Conservation (phyloP, 1,284 basidiomycete genomes). For the Cystobasidium sp. region DNA sequence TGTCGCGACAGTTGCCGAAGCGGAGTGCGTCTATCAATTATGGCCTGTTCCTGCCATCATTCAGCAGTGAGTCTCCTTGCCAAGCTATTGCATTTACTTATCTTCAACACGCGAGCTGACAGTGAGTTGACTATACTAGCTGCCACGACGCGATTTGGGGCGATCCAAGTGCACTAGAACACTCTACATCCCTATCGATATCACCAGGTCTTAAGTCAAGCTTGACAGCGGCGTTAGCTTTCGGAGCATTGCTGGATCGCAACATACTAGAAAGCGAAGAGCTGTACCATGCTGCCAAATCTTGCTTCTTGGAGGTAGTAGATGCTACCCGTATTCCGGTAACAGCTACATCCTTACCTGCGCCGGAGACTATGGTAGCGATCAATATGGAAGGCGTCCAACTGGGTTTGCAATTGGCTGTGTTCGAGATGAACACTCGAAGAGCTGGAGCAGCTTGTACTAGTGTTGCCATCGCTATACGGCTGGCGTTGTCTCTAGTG, state of each 20-base stretch:
- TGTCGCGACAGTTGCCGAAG: constrained; percentile 9
- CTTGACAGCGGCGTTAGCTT: constrained; percentile 18
- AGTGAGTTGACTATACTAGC: not conserved
- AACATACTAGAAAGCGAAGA: constrained; percentile 12
- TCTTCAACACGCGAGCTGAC: not conserved
- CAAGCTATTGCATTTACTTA: not conserved
- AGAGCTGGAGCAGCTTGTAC: constrained; percentile 3
- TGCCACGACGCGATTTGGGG: constrained; percentile 28
- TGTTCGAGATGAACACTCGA: constrained; percentile 32
- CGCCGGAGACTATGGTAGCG: no score
- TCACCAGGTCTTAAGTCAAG: constrained; percentile 6
- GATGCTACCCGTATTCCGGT: not conserved
- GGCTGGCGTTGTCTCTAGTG: constrained; percentile 11
- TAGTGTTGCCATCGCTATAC: constrained; percentile 14
- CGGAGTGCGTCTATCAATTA: constrained; percentile 35
- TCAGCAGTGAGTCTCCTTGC: not conserved
- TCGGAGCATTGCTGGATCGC: constrained; percentile 20
- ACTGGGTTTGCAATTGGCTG: constrained; percentile 23
- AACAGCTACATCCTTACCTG: no score
- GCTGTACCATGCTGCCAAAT: constrained; percentile 24
- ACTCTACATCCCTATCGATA: not conserved
- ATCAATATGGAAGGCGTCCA: constrained; percentile 9
- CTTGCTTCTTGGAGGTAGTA: constrained; percentile 8
- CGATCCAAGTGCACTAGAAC: not conserved
- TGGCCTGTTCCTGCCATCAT: constrained; percentile 21